phyloP scores from a whole-genome alignment of 225 moss, liverwort and hornwort species.

The Physcomitrellopsis africana region DNA sequence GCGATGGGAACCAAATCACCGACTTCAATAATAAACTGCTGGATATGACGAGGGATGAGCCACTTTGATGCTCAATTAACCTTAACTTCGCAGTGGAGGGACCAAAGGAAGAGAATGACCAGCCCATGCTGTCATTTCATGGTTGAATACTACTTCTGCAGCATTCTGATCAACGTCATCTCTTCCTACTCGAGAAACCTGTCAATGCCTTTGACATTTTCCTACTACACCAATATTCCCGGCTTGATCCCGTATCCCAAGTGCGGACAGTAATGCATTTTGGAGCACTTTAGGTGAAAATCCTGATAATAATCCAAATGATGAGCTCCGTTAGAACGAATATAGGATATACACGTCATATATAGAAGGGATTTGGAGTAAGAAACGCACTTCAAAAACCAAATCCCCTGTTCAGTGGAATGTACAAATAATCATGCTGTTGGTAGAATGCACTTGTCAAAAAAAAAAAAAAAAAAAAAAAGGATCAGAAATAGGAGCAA shows the following conservation, averaged over 20 bases:
- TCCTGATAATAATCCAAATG: conserved; percentile 29
- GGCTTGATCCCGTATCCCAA: conserved; percentile 27
- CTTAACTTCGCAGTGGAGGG: conserved; percentile 12
- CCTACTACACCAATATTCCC: conserved; percentile 12
- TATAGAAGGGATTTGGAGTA: background rate
- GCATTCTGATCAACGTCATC: conserved; percentile 16
- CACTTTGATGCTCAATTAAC: conserved; percentile 19
- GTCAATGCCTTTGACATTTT: conserved; percentile 24
- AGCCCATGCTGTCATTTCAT: conserved; percentile 30
- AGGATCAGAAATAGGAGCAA: background rate
- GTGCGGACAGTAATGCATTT: conserved; percentile 23
- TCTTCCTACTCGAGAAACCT: conserved; percentile 27
- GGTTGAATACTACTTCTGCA: conserved; percentile 14
- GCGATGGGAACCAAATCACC: conserved; percentile 25
- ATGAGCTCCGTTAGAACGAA: background rate
- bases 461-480: background rate
- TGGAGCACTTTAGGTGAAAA: background rate
- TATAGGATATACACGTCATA: background rate
- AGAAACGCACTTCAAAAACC: background rate
- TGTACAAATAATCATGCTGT: conserved; percentile 7
- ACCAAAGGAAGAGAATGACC: conserved; percentile 26
- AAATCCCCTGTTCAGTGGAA: background rate
- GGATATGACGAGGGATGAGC: conserved; percentile 1
- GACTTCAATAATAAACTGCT: conserved; percentile 23
- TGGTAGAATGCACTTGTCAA: background rate